Percentiles rank a stretch among this genome's conserved stretches.
Conservation (phyloP, 129 eudicot genomes). For the Tanacetum coccineum region DNA sequence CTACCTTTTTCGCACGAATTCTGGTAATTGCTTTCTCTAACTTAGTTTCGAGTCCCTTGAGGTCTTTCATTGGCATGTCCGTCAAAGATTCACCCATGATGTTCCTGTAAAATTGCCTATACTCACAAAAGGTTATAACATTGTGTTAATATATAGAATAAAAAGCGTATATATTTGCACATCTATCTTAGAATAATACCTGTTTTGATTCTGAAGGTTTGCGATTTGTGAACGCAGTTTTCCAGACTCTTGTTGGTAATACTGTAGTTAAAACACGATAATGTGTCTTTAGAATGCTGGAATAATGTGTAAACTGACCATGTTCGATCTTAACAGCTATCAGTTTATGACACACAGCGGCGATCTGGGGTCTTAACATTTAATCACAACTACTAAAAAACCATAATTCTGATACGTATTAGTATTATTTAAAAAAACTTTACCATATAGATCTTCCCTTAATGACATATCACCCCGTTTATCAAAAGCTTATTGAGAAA, state of each 20-base stretch:
- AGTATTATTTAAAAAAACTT: no score
- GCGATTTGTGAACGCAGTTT: conserved; percentile 77
- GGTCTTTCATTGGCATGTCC: conserved; percentile 42
- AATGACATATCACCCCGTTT: not conserved
- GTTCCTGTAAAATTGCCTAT: conserved; percentile 54
- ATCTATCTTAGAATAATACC: conserved; percentile 26
- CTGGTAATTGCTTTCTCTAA: conserved; percentile 69
- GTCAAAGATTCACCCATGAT: conserved; percentile 78
- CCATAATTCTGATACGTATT: no score
- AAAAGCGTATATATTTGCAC: not conserved
- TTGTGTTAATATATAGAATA: not conserved
- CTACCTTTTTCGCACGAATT: conserved; percentile 85
- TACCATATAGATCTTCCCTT: no score
- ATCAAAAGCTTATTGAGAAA: conserved; percentile 1
- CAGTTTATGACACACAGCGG: no score
- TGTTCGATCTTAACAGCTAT: no score
- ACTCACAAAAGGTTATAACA: conserved; percentile 7
- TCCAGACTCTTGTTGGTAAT: conserved; percentile 83
- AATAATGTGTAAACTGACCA: not conserved
- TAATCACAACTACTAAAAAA: no score
- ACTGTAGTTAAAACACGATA: conserved; percentile 36
- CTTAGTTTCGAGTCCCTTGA: conserved; percentile 64
- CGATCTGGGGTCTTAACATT: no score
- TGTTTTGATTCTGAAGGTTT: conserved; percentile 69
- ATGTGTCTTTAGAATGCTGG: not conserved